phyloP scores from a whole-genome alignment of 306 rosid genomes.

The Cyamopsis tetragonoloba region DNA sequence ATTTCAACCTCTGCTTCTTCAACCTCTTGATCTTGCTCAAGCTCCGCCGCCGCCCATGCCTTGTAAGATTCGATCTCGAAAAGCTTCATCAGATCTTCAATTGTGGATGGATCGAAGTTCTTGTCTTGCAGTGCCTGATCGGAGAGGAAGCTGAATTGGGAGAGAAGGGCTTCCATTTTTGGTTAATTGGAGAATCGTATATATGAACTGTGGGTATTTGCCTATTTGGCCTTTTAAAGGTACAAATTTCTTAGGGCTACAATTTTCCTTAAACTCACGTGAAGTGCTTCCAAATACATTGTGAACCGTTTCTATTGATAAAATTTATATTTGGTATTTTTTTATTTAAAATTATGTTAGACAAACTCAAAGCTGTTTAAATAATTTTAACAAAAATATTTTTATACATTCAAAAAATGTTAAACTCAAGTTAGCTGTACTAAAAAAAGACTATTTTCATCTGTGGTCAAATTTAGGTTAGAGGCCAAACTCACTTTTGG shows the following conservation, averaged over 20 bases:
- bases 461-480: too few relatives aligned
- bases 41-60: constrained; percentile 83
- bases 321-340: too few relatives aligned
- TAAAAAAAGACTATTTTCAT: too few relatives aligned
- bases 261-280: not conserved
- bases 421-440: too few relatives aligned
- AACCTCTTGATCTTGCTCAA: constrained; percentile 47
- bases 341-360: too few relatives aligned
- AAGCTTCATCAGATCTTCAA: constrained; percentile 75
- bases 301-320: not conserved
- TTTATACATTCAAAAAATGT: too few relatives aligned
- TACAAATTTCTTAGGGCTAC: not conserved
- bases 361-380: too few relatives aligned
- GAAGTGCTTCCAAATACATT: not conserved
- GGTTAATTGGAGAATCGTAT: not conserved
- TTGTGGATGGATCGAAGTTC: constrained; percentile 72
- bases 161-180: constrained; percentile 69
- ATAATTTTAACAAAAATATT: too few relatives aligned
- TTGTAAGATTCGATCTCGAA: constrained; percentile 95
- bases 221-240: not conserved
- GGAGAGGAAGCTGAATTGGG: constrained; percentile 71
- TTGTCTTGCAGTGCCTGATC: constrained; percentile 66
- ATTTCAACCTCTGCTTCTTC: constrained; percentile 53
- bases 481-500: too few relatives aligned
- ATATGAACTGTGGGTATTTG: not conserved